A percentile compares a stretch with the other conserved stretches of the same genome.
Evolutionary conservation across 768 basidiomycete species (phyloP).

Genomic region (Panaeolus cyanescens): DNA sequence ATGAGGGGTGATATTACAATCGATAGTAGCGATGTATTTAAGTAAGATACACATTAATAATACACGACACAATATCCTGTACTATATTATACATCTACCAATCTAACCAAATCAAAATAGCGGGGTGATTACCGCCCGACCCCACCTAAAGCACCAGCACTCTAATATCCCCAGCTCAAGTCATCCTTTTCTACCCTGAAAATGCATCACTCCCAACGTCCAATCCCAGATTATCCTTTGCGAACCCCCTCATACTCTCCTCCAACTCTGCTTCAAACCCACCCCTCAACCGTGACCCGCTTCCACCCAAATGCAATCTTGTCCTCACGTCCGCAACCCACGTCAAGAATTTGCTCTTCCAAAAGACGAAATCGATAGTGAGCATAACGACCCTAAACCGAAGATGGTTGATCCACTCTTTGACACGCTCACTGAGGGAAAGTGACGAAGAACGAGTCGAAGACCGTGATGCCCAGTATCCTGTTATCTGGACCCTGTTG

Average conservation of each 20-base stretch:
- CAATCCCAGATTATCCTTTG: constrained; percentile 78
- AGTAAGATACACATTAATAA: not conserved
- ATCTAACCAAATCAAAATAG: not conserved
- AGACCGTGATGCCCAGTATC: constrained; percentile 77
- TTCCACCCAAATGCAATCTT: constrained; percentile 39
- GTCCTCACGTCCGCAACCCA: constrained; percentile 48
- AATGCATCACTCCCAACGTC: constrained; percentile 66
- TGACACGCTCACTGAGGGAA: constrained; percentile 39
- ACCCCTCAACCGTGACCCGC: constrained; percentile 36
- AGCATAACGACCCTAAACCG: constrained; percentile 68
- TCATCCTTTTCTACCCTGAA: constrained; percentile 33
- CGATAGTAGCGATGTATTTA: not conserved
- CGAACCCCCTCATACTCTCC: constrained; percentile 69
- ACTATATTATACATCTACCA: not conserved
- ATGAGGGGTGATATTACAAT: not conserved
- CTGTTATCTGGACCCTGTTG: constrained; percentile 89
- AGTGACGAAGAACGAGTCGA: constrained; percentile 49
- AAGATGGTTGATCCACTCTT: constrained; percentile 59
- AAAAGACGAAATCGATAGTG: constrained; percentile 74
- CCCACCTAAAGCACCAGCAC: not conserved
- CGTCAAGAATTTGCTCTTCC: constrained; percentile 53
- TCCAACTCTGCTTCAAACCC: constrained; percentile 87
- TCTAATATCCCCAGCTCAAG: too few relatives aligned
- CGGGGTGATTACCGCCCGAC: not conserved
- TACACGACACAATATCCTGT: not conserved